Percentiles rank a stretch among this genome's conserved stretches.
phyloP scores from a whole-genome alignment of 179 eudicot species.

The Beta lomatogona region DNA sequence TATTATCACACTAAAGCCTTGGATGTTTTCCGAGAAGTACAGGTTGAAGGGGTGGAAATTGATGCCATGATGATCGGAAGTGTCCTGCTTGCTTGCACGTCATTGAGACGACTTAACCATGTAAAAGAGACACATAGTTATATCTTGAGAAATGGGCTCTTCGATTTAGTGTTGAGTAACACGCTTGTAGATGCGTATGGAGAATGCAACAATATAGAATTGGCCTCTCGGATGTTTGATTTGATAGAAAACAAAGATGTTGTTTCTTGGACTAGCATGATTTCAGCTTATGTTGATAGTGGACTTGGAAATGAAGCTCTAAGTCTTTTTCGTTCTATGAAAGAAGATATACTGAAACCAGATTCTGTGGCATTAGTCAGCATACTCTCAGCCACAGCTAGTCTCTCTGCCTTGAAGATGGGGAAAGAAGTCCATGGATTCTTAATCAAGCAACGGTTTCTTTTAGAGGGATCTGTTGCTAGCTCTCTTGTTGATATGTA shows the following conservation, averaged over 20 bases:
- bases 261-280: slow-evolving; percentile 51
- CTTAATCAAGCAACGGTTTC: slow-evolving; percentile 36
- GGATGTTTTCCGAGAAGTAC: slow-evolving; percentile 55
- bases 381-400: slow-evolving; percentile 42
- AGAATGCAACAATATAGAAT: slow-evolving; percentile 51
- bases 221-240: slow-evolving; percentile 53
- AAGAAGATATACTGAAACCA: slow-evolving; percentile 32
- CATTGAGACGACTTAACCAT: slow-evolving; percentile 52
- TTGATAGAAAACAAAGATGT: slow-evolving; percentile 56
- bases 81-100: slow-evolving; percentile 66
- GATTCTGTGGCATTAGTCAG: slow-evolving; percentile 44
- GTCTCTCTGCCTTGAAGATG: slow-evolving; percentile 42
- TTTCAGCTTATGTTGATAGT: slow-evolving; percentile 35
- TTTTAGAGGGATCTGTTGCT: slow-evolving; percentile 38
- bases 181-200: slow-evolving; percentile 73
- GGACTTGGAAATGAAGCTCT: slow-evolving; percentile 47
- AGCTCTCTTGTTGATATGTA: slow-evolving; percentile 52
- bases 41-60: slow-evolving; percentile 34
- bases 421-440: slow-evolving; percentile 54
- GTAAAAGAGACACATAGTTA: slow-evolving; percentile 76
- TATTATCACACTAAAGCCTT: slow-evolving; percentile 46
- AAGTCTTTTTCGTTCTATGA: slow-evolving; percentile 33
- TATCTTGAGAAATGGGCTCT: slow-evolving; percentile 50
- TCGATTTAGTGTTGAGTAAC: slow-evolving; percentile 59
- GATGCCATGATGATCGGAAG: slow-evolving; percentile 79